Evolutionary conservation across 225 moss, liverwort and hornwort species (phyloP).

Genomic region (Neckera pumila): DNA sequence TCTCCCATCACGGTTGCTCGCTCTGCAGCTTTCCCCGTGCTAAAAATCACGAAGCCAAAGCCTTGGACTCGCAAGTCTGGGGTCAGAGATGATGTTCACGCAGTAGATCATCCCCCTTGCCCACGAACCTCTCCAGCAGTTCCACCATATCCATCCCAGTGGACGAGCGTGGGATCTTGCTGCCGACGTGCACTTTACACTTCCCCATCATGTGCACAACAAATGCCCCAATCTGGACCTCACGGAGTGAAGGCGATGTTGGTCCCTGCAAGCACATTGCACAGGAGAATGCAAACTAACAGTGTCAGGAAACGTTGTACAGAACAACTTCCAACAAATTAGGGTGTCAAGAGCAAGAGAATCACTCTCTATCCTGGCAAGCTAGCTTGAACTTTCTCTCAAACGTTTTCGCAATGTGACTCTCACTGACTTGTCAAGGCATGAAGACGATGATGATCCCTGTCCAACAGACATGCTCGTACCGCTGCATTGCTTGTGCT

Average conservation of each 20-base stretch:
- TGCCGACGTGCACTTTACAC: constrained; percentile 39
- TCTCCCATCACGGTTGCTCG: constrained; percentile 29
- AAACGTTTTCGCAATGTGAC: too few relatives aligned
- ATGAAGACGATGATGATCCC: too few relatives aligned
- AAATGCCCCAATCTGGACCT: too few relatives aligned
- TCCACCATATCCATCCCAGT: constrained; percentile 38
- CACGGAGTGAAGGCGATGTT: not conserved
- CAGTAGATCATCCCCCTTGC: constrained; percentile 18
- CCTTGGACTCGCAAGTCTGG: constrained; percentile 41
- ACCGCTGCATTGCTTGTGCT: too few relatives aligned
- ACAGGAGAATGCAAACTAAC: too few relatives aligned
- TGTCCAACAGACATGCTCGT: too few relatives aligned
- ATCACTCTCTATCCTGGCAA: too few relatives aligned
- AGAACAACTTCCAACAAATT: too few relatives aligned
- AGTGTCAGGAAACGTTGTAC: too few relatives aligned
- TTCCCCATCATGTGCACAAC: constrained; percentile 8
- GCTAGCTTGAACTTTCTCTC: too few relatives aligned
- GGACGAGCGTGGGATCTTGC: constrained; percentile 42
- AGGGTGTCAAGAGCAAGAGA: too few relatives aligned
- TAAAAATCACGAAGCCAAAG: constrained; percentile 57
- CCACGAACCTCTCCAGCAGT: constrained; percentile 35
- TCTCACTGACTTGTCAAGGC: too few relatives aligned
- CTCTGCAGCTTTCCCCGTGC: constrained; percentile 39
- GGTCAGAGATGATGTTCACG: constrained; percentile 35
- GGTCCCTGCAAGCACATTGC: not conserved